A percentile compares a stretch with the other conserved stretches of the same genome.
Evolutionary conservation across 2,329 filamentous ascomycete species (phyloP).

Genomic region (Teratosphaeria zuluensis): DNA sequence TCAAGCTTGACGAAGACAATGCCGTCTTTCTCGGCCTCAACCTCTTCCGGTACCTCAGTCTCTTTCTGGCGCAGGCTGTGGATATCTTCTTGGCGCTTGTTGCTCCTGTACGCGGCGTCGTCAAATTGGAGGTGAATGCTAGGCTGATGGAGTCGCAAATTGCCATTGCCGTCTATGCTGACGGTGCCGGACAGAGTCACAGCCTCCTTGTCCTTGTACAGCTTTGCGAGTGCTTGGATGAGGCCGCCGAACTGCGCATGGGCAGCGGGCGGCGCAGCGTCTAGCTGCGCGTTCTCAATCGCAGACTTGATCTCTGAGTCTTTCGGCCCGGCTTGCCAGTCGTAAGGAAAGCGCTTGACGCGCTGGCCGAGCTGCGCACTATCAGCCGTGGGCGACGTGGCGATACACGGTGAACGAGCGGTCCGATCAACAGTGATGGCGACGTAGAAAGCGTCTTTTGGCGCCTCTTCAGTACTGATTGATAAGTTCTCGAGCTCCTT

Average conservation of each 20-base stretch:
- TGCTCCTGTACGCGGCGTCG: constrained; percentile 57
- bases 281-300: constrained; percentile 46
- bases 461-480: constrained; percentile 15
- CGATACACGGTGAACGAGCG: constrained; percentile 52
- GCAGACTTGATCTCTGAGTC: constrained; percentile 31
- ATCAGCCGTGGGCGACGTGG: constrained; percentile 46
- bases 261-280: constrained; percentile 34
- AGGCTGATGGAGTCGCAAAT: constrained; percentile 38
- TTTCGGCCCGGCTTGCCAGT: constrained; percentile 42
- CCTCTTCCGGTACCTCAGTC: constrained; percentile 46
- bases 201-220: constrained; percentile 58
- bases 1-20: constrained; percentile 66
- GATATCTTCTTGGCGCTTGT: constrained; percentile 51
- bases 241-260: constrained; percentile 38
- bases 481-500: constrained; percentile 16
- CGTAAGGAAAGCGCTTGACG: constrained; percentile 51
- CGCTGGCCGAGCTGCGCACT: constrained; percentile 33
- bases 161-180: constrained; percentile 30
- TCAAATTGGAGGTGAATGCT: constrained; percentile 56
- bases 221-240: constrained; percentile 44
- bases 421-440: constrained; percentile 58
- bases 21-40: constrained; percentile 56
- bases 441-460: constrained; percentile 36
- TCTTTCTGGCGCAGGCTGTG: constrained; percentile 47
- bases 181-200: constrained; percentile 48